Percentiles rank a stretch among this genome's conserved stretches.
Conservation (phyloP, 2,329 filamentous ascomycete species). For the Bipolaris cookei region DNA sequence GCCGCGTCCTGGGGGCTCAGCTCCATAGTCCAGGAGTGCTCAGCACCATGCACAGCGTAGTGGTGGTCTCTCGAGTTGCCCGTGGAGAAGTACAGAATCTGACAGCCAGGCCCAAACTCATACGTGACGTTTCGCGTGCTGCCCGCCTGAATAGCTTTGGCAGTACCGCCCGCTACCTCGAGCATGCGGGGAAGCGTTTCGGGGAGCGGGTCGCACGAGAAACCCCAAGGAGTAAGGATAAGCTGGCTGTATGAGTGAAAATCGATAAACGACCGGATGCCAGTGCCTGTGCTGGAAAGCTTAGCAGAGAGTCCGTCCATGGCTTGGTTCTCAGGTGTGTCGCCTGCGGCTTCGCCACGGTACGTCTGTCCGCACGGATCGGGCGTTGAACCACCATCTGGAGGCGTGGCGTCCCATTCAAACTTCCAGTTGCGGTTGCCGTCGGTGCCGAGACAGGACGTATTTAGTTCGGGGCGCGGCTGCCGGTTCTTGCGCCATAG, state of each 20-base stretch:
- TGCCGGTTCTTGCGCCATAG: constrained; percentile 49
- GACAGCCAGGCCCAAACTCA: constrained; percentile 59
- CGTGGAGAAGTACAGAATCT: constrained; percentile 64
- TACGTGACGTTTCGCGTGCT: constrained; percentile 39
- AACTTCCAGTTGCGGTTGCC: constrained; percentile 48
- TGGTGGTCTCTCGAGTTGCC: constrained; percentile 54
- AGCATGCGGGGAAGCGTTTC: constrained; percentile 59
- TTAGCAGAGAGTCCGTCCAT: constrained; percentile 55
- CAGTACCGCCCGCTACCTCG: constrained; percentile 35
- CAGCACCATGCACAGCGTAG: constrained; percentile 49
- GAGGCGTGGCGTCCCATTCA: constrained; percentile 40
- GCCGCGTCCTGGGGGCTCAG: constrained; percentile 53
- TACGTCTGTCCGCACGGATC: constrained; percentile 45
- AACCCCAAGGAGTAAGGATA: constrained; percentile 64
- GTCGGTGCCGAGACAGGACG: constrained; percentile 41
- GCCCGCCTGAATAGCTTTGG: constrained; percentile 57
- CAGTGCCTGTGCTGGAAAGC: constrained; percentile 49
- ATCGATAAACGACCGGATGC: constrained; percentile 67
- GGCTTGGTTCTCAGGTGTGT: constrained; percentile 41
- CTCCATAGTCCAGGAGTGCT: constrained; percentile 56
- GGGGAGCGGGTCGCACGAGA: constrained; percentile 43
- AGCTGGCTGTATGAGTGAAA: constrained; percentile 68
- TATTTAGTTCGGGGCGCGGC: constrained; percentile 35
- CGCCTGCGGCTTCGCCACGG: constrained; percentile 39
- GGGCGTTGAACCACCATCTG: constrained; percentile 30